Evolutionary conservation across 495 filamentous ascomycete species (phyloP).

Genomic region (Immersiella caudata): DNA sequence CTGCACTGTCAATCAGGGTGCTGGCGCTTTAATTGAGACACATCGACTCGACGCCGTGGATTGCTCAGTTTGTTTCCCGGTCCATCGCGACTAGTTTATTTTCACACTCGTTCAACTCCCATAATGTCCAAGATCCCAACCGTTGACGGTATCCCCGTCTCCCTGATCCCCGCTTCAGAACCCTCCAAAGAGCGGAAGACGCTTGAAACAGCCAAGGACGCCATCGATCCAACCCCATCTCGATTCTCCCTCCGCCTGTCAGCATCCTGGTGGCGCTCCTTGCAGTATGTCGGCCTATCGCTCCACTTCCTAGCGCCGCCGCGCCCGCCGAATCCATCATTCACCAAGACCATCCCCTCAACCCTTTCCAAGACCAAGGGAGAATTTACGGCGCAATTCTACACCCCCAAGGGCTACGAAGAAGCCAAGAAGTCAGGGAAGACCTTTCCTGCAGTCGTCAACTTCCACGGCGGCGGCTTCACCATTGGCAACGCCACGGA

Average conservation of each 20-base stretch:
- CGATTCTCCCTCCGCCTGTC: constrained; percentile 73
- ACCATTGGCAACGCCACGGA: constrained; percentile 71
- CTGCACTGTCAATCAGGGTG: too few relatives aligned
- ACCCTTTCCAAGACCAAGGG: constrained; percentile 59
- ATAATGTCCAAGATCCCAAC: constrained; percentile 34
- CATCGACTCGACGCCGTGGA: too few relatives aligned
- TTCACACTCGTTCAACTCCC: neutral
- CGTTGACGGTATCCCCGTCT: constrained; percentile 44
- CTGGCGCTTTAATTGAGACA: too few relatives aligned
- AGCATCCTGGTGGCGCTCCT: constrained; percentile 72
- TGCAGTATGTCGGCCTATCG: constrained; percentile 80
- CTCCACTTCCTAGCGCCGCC: constrained; percentile 72
- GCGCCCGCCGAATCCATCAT: constrained; percentile 65
- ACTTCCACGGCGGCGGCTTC: constrained; percentile 81
- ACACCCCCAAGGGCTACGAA: constrained; percentile 68
- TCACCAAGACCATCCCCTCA: constrained; percentile 64
- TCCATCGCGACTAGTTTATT: too few relatives aligned
- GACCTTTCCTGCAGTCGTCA: constrained; percentile 66
- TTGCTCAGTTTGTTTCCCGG: too few relatives aligned
- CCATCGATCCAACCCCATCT: constrained; percentile 44
- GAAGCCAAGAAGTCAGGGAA: constrained; percentile 55
- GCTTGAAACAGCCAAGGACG: constrained; percentile 43
- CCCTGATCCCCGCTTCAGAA: constrained; percentile 22
- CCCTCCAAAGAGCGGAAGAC: constrained; percentile 20
- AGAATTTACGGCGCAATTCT: constrained; percentile 74